phyloP scores from a whole-genome alignment of 2,329 filamentous ascomycete species.

The Aspergillus viridinutans region DNA sequence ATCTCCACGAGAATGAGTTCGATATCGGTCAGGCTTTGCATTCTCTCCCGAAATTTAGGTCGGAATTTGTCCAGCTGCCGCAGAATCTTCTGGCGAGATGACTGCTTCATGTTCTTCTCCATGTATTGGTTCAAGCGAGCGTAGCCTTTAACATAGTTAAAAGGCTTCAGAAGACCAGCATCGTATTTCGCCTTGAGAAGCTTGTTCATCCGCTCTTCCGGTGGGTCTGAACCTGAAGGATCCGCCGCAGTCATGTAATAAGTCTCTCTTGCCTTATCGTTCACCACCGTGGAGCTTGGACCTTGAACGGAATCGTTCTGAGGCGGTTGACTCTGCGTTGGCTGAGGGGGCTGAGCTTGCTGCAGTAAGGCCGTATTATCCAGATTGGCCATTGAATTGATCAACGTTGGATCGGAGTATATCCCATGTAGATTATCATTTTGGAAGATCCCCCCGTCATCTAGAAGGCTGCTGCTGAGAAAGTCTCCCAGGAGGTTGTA shows the following conservation, averaged over 20 bases:
- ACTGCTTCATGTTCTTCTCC: slow-evolving; percentile 76
- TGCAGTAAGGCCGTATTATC: slow-evolving; percentile 29
- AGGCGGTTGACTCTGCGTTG: slow-evolving; percentile 26
- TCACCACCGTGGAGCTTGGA: slow-evolving; percentile 57
- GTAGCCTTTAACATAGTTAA: slow-evolving; percentile 98
- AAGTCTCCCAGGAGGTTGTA: slow-evolving; percentile 97
- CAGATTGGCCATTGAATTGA: slow-evolving; percentile 40
- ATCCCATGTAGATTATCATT: slow-evolving; percentile 61
- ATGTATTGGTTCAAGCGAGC: slow-evolving; percentile 85
- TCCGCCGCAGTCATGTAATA: slow-evolving; percentile 98
- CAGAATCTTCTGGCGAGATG: slow-evolving; percentile 84
- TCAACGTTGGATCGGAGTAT: slow-evolving; percentile 56
- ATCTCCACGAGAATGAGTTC: slow-evolving; percentile 94
- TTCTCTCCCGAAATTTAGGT: slow-evolving; percentile 92
- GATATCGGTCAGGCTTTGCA: slow-evolving; percentile 86
- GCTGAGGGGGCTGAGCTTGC: slow-evolving; percentile 33
- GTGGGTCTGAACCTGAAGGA: slow-evolving; percentile 77
- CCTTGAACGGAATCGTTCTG: slow-evolving; percentile 56
- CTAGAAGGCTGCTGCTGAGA: slow-evolving; percentile 82
- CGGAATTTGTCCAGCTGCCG: slow-evolving; percentile 88
- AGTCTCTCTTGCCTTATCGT: slow-evolving; percentile 68
- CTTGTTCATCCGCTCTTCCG: slow-evolving; percentile 92
- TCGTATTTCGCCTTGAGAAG: slow-evolving; percentile 94
- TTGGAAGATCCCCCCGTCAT: slow-evolving; percentile 70
- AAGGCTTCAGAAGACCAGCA: slow-evolving; percentile 87